These are phyloP conservation scores for Sugiyamaella mastotermitis DNA, from an alignment of 805 yeast species.

Conservation along the genomic window DNA sequence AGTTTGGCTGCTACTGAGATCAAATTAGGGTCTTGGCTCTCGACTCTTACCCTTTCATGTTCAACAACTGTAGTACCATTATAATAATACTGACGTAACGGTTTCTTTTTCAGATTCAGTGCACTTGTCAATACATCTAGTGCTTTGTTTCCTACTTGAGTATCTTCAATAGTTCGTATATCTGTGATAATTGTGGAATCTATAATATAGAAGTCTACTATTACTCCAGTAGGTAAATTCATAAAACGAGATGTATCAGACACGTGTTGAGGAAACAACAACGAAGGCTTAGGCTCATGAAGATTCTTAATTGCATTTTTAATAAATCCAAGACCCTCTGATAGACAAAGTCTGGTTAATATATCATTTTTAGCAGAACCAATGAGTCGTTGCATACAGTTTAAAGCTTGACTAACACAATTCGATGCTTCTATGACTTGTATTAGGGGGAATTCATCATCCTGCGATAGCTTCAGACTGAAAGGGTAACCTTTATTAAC, in stretches of 20 bases:
- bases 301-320: constrained; percentile 10
- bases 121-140: constrained; percentile 2
- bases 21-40: constrained; percentile 23
- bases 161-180: constrained; percentile 13
- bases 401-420: constrained; percentile 11
- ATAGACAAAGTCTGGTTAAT: constrained; percentile 1
- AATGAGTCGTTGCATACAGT: not conserved
- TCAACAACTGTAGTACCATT: constrained; percentile 17
- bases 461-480: constrained; percentile 8
- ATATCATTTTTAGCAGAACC: not conserved
- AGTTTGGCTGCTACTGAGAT: constrained; percentile 21
- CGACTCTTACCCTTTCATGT: constrained; percentile 19
- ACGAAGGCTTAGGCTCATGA: constrained; percentile 10
- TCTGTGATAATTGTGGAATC: constrained; percentile 19
- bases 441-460: constrained; percentile 7
- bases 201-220: constrained; percentile 18
- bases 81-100: constrained; percentile 6
- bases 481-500: constrained; percentile 14
- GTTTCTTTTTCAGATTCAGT: constrained; percentile 2
- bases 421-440: constrained; percentile 20
- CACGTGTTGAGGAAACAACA: constrained; percentile 11
- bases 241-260: constrained; percentile 9
- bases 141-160: constrained; percentile 2
- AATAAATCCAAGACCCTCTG: not conserved
- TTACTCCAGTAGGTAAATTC: constrained; percentile 14